phyloP scores from a whole-genome alignment of 352 stramenopile species.

The Phytophthora ohioensis region DNA sequence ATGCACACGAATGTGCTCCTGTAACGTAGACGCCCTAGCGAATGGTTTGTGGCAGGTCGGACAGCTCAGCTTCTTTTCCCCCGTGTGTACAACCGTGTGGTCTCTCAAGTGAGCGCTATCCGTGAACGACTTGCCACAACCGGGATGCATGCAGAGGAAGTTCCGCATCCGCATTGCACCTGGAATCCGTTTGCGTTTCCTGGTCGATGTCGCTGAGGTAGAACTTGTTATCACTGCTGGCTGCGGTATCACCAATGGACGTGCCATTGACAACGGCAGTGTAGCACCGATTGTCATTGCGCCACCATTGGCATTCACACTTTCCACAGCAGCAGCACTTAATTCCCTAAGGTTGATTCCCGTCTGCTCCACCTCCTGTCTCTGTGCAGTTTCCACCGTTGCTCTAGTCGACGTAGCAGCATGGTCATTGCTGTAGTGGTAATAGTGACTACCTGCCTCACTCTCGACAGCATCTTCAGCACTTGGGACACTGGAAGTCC shows the following conservation, averaged over 20 bases:
- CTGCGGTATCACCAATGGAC: conserved; percentile 24
- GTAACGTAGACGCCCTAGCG: conserved; percentile 61
- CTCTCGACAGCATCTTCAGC: conserved; percentile 2
- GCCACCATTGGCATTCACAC: conserved; percentile 3
- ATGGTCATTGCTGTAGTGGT: conserved; percentile 25
- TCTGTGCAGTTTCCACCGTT: conserved; percentile 12
- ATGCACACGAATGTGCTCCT: conserved; percentile 75
- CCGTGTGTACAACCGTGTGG: conserved; percentile 79
- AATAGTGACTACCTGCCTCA: conserved; percentile 19
- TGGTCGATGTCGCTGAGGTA: conserved; percentile 7
- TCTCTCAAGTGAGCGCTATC: conserved; percentile 75
- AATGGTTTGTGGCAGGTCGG: conserved; percentile 59
- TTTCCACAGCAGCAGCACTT: conserved; percentile 12
- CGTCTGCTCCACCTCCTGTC: conserved; percentile 13
- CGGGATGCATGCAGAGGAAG: conserved; percentile 73
- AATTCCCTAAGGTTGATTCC: conserved; percentile 16
- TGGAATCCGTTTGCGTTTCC: conserved; percentile 54
- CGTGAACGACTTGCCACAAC: conserved; percentile 74
- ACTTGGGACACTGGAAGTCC: conserved; percentile 10
- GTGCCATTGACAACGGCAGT: conserved; percentile 17
- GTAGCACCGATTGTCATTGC: conserved; percentile 24
- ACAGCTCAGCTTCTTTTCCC: conserved; percentile 70
- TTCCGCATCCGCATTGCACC: conserved; percentile 66
- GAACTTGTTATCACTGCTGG: conserved; percentile 14
- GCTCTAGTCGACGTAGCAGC: conserved; percentile 13